Base-by-base conservation (phyloP, 768 basidiomycete species). In the Boletus insuetus region DNA sequence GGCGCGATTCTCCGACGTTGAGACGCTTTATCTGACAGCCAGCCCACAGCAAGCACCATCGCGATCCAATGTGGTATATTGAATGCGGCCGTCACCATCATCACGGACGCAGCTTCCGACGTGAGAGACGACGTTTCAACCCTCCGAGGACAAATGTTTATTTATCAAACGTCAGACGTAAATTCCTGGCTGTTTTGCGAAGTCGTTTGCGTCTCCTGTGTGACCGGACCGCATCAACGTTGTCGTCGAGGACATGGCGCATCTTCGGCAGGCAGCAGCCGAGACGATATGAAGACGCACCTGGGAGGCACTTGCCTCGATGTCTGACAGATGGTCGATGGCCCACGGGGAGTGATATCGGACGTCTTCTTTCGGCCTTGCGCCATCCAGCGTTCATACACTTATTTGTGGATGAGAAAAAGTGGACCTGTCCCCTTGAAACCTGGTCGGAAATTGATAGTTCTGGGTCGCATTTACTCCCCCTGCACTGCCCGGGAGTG, bases 321-420 rank as follows among this genome's bases (percentile, higher is more conserved):
- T 26, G 13, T 43, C 8, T n/a, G 43, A 44, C 43, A 44, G 26
- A 9, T 24, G 34, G 19, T 34, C 16, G 13, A 29, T 29, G 29
- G 34, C 46, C 34, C 50, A 54, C 24, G 51, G 53, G 46, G 39
- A 31, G 38, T 22, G 31, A 58, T 51, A 41, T 42, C 38, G 56
- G 37, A 32, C 19, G 39, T 13, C 57, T 59, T 56, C 40, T 49
- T 41, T n/a, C 42, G 52, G 24, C 24, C 24, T 24, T 24, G 24
- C 24, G 24, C 24, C 24, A n/a, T n/a, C n/a, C n/a, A n/a, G n/a
- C n/a, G n/a, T n/a, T n/a, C n/a, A n/a, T 37, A 40, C 11, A 22
- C 17, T 40, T 44, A 63, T 54, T 63, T 38, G n/a, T 51, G 50
- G 55, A 54, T 62, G 55, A 32, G 56, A 63, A 62, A 51, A 26